These are phyloP conservation scores for Huntiella abstrusa DNA, from an alignment of 2,329 filamentous ascomycete species.

Conservation along the genomic window DNA sequence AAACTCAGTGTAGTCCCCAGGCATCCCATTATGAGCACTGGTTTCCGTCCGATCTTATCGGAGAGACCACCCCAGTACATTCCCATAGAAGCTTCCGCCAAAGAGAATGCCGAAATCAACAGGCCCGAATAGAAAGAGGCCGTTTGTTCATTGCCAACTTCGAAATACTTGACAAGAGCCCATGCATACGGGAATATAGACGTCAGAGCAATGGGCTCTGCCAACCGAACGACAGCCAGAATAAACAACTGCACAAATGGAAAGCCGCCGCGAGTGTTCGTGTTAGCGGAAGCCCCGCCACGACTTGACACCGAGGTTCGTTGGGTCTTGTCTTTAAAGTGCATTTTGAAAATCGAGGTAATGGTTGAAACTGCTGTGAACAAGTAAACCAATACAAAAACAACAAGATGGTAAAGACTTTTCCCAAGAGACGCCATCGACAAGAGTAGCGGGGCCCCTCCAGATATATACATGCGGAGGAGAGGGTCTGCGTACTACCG, in stretches of 20 bases:
- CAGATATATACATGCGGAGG: not conserved
- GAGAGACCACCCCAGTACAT: conserved; percentile 78
- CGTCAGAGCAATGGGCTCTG: conserved; percentile 81
- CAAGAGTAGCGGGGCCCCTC: not conserved
- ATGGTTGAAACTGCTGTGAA: not conserved
- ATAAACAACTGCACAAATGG: conserved; percentile 68
- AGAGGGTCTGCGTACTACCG: not conserved
- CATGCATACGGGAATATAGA: conserved; percentile 88
- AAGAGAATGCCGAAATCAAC: conserved; percentile 70
- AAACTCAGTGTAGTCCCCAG: conserved; percentile 67
- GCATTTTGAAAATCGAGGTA: not conserved
- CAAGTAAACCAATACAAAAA: not conserved
- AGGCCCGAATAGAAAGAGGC: conserved; percentile 77
- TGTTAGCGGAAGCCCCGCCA: too few species aligned
- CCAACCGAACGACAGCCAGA: conserved; percentile 76
- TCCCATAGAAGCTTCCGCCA: conserved; percentile 65
- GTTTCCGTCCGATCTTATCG: conserved; percentile 68
- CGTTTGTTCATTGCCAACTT: conserved; percentile 52
- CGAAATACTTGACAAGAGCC: conserved; percentile 59
- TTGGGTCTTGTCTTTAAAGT: not conserved
- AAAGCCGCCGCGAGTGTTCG: conserved; percentile 26
- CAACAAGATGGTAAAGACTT: not conserved
- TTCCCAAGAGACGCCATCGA: too few species aligned
- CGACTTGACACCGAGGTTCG: too few species aligned
- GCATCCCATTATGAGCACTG: conserved; percentile 65